Base-by-base conservation (phyloP, 2,329 filamentous ascomycete genomes). In the Acephala macrosclerotiorum region DNA sequence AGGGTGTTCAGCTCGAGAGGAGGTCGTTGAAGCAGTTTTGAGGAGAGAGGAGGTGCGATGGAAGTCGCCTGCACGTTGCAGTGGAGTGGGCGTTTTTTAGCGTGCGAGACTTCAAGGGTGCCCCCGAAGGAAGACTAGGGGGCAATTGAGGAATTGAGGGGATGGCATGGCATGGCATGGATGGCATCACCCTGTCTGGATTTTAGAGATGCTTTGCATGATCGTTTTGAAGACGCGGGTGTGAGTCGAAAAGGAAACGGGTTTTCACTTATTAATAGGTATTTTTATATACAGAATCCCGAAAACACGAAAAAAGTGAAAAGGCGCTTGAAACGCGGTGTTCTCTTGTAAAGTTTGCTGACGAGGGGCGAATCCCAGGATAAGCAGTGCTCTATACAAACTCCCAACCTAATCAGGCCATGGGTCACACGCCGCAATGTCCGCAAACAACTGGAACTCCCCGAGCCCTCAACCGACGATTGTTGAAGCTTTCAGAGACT, bases 401-500 rank as follows among this genome's bases (percentile, higher is more conserved):
- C 11, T 20, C 22, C 45, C n/a, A 33, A 22, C 40, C 62, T 47
- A 58, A 65, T 58, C 62, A 65, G 59, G 25, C 62, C 62, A 68
- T 63, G 33, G 58, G 65, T 64, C 59, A 65, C 65, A 67, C 55
- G 56, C 60, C 38, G 25, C 33, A 57, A 36, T 53, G 29, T 53
- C 29, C 18, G 26, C 49, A 26, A 33, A 25, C 18, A 29, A 38
- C 18, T 6, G n/a, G 29, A 38, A 22, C 16, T 38, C 55, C 36
- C 11, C 25, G 25, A 58, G 18, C 26, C 9, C 33, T 12, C 40
- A 22, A 33, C 18, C 49, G 22, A 16, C 25, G 26, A 53, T 33
- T n/a, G n/a, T 29, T 22, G 38, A 33, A 16, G 25, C 25, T 16
- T 26, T 26, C 49, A 2, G 29, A 22, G 29, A 9, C 49, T 26